Percentiles rank a stretch among this genome's conserved stretches.
Evolutionary conservation across 2,329 filamentous ascomycete species (phyloP).

Genomic region (Cladophialophora carrionii): DNA sequence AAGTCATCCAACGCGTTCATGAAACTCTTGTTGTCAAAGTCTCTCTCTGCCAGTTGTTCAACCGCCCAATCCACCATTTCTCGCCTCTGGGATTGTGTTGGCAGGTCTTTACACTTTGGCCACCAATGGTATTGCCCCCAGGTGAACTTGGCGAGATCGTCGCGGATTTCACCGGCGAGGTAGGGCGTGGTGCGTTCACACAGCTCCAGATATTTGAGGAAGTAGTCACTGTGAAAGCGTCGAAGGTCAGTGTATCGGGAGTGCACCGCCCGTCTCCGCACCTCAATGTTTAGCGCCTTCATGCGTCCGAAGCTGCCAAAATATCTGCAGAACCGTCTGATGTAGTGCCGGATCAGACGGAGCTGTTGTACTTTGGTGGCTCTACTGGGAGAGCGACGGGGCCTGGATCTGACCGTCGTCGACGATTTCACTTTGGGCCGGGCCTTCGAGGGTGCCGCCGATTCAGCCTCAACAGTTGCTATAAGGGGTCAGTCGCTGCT

Average conservation of each 20-base stretch:
- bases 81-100: background rate
- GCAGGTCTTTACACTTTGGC: background rate
- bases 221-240: constrained; percentile 4
- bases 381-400: background rate
- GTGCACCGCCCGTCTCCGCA: background rate
- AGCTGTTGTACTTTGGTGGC: background rate
- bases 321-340: background rate
- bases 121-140: constrained; percentile 3
- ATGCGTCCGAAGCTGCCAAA: constrained; percentile 1
- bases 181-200: background rate
- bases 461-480: background rate
- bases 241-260: background rate
- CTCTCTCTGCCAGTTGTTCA: background rate
- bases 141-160: background rate
- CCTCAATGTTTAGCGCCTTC: background rate
- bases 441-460: background rate
- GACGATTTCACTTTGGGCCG: background rate
- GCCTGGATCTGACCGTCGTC: background rate
- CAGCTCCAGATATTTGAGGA: background rate
- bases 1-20: background rate
- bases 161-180: background rate
- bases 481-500: background rate
- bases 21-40: background rate
- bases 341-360: background rate
- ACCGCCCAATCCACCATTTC: background rate